Percentiles rank a stretch among this genome's conserved stretches.
phyloP scores from a whole-genome alignment of 805 yeast genomes.

The Scheffersomyces stipitis region DNA sequence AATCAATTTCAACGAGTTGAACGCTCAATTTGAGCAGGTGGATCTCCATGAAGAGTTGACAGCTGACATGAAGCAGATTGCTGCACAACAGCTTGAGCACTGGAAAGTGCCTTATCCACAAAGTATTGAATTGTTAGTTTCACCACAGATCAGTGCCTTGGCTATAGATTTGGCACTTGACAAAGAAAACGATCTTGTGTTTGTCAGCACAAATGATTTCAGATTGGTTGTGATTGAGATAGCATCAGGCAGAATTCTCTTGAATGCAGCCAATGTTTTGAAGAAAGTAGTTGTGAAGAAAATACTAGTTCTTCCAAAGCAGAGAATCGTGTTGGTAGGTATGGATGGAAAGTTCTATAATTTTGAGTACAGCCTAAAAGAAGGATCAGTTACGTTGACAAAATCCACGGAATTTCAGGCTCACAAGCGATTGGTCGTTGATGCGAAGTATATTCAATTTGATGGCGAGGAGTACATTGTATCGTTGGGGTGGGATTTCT shows the following conservation, averaged over 20 bases:
- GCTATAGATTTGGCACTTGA: background rate
- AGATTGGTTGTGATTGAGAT: slow-evolving; percentile 18
- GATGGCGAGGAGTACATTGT: slow-evolving; percentile 36
- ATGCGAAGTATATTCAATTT: slow-evolving; percentile 26
- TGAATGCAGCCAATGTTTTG: slow-evolving; percentile 3
- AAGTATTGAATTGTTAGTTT: background rate
- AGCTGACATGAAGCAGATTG: slow-evolving; percentile 9
- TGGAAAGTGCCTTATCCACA: slow-evolving; percentile 37
- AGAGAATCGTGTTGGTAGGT: slow-evolving; percentile 42
- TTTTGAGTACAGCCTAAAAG: slow-evolving; percentile 4
- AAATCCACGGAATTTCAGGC: slow-evolving; percentile 18
- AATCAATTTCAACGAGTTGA: slow-evolving; percentile 21
- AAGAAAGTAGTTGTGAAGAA: slow-evolving; percentile 35
- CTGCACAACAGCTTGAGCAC: slow-evolving; percentile 11
- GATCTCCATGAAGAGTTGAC: slow-evolving; percentile 6
- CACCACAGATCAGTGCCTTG: background rate
- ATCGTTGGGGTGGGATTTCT: slow-evolving; percentile 62
- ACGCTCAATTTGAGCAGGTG: slow-evolving; percentile 2
- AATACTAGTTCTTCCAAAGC: slow-evolving; percentile 24
- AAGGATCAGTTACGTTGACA: background rate
- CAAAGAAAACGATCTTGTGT: background rate
- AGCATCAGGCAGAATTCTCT: slow-evolving; percentile 7
- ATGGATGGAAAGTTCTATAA: slow-evolving; percentile 50
- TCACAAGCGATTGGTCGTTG: slow-evolving; percentile 37
- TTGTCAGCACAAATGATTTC: slow-evolving; percentile 7